phyloP scores from a whole-genome alignment of 2,329 filamentous ascomycete genomes.

The Trichoderma lentiforme region DNA sequence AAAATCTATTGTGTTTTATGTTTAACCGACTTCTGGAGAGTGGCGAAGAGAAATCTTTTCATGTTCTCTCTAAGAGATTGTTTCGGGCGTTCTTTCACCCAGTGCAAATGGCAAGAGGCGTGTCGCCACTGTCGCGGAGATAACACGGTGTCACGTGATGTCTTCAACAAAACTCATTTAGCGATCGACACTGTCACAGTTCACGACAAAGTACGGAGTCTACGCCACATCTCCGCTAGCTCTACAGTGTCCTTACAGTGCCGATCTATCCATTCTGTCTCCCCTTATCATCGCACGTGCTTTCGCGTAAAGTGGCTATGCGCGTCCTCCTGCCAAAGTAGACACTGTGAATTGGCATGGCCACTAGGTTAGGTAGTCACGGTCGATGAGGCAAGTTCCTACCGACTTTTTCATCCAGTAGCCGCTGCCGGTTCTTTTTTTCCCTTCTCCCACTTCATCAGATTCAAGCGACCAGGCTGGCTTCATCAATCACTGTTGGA shows the following conservation, averaged over 20 bases:
- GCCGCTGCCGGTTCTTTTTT: neutral
- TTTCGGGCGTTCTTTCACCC: conserved; percentile 5
- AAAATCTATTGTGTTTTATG: neutral
- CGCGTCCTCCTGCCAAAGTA: conserved; percentile 22
- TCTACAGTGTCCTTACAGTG: conserved; percentile 16
- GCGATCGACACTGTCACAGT: conserved; percentile 21
- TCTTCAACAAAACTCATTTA: neutral
- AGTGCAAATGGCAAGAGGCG: conserved; percentile 23
- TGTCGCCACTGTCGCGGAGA: conserved; percentile 23
- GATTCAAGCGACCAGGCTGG: neutral
- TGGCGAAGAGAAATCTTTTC: neutral
- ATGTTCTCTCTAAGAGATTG: neutral
- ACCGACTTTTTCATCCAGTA: conserved; percentile 26
- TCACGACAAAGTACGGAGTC: neutral
- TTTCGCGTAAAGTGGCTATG: conserved; percentile 33
- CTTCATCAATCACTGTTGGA: neutral
- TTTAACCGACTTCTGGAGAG: neutral
- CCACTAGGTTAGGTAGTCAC: conserved; percentile 19
- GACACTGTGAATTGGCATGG: conserved; percentile 32
- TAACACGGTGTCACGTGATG: conserved; percentile 37
- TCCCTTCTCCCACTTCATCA: neutral
- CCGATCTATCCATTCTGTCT: conserved; percentile 17
- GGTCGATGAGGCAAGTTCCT: conserved; percentile 26
- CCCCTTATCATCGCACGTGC: conserved; percentile 28
- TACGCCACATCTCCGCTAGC: neutral